Base-by-base conservation (phyloP, 257 asterid species). In the Nicotiana otophora region DNA sequence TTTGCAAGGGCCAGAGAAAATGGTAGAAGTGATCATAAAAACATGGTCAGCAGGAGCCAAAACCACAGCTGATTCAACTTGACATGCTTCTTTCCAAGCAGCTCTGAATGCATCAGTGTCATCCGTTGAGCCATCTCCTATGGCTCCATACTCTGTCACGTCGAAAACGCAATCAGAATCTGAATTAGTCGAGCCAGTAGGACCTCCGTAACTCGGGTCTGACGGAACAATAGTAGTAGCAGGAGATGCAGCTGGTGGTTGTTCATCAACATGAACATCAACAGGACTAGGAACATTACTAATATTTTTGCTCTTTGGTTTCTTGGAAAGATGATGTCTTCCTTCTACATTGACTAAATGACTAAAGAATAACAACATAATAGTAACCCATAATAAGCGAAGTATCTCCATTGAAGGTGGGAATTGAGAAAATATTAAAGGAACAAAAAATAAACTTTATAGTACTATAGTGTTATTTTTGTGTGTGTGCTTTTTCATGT, bases 11-110 rank as follows among this genome's bases (percentile, higher is more conserved):
- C 98, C 99, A 4, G 98, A 90, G 84, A 96, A 94, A 5, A 96
- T 96, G 0, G 98, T 93, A 3, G 99, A 96, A 46, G 95, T 93
- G 84, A 96, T 89, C 70, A 82, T 60, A 87, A 96, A 96, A 3
- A 53, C 85, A n/a, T 68, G 80, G 58, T 83, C 88, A 0, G 90
- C 58, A 2, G 98, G 98, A 6, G 85, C 98, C 85, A 91, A 83
- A 65, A 96, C 79, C 74, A 90, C 89, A 1, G 86, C 92, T 66
- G 93, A 91, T 10, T 93, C 91, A 7, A 89, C 97, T 54, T 83
- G 92, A 62, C 99, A 96, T 10, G 98, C 99, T 19, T 87, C 96
- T 83, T 96, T 92, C 99, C 99, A 96, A 57, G 99, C 95, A 0
- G 86, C 85, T 77, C 86, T 76, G 84, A 96, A 96, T 16, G 98